Conservation (phyloP, 768 basidiomycete species). For the Lenzites betulinus region DNA sequence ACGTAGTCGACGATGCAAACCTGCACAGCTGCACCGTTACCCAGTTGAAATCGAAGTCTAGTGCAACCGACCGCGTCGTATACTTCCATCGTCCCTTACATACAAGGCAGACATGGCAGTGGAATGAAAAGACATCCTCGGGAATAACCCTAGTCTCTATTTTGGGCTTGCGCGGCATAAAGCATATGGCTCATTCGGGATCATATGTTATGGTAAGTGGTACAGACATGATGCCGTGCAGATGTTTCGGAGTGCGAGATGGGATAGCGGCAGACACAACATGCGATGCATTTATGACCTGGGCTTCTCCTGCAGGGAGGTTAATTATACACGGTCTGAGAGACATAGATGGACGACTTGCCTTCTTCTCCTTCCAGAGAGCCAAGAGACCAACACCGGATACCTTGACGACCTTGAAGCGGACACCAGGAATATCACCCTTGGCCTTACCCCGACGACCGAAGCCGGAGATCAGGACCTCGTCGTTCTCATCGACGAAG, state of each 20-base stretch:
- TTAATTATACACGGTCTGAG: background rate
- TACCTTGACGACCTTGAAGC: constrained; percentile 99
- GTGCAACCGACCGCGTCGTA: too few relatives aligned
- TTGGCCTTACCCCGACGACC: constrained; percentile 99
- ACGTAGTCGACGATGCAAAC: too few relatives aligned
- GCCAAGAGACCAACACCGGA: constrained; percentile 98
- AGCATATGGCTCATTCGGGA: constrained; percentile 21
- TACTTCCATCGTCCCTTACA: too few relatives aligned
- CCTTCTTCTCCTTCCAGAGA: constrained; percentile 99
- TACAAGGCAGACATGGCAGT: background rate
- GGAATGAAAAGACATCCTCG: constrained; percentile 4
- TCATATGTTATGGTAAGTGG: constrained; percentile 21
- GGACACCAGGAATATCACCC: constrained; percentile 99
- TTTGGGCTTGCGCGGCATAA: constrained; percentile 17
- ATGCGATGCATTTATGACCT: constrained; percentile 34
- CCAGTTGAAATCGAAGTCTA: too few relatives aligned
- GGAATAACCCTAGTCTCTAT: constrained; percentile 3
- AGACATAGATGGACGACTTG: constrained; percentile 35
- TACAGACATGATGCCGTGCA: constrained; percentile 21
- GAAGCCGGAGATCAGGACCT: constrained; percentile 99
- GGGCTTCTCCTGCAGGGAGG: constrained; percentile 37
- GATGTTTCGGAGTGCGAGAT: constrained; percentile 1
- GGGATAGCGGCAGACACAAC: constrained; percentile 16
- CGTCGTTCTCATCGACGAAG: constrained; percentile 99
- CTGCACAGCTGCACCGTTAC: too few relatives aligned